Conservation (phyloP, 2,329 filamentous ascomycete species). For the Stachybotrys chartarum region DNA sequence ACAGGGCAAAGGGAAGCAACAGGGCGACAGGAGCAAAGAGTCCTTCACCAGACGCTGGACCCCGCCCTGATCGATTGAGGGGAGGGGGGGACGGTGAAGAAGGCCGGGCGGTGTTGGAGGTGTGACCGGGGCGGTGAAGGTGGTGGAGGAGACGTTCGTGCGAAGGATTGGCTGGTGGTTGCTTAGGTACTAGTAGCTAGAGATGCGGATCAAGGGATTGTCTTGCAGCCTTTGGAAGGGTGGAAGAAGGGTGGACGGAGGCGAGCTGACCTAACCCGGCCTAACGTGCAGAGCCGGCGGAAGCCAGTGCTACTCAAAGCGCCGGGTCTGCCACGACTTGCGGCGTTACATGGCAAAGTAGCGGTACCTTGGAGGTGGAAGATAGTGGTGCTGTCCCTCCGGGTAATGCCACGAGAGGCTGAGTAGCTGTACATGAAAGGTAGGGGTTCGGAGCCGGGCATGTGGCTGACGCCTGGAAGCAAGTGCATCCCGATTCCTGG, state of each 20-base stretch:
- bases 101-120: background rate
- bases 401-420: background rate
- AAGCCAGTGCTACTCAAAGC: too few species aligned
- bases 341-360: background rate
- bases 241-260: too few species aligned
- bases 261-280: too few species aligned
- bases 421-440: background rate
- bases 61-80: background rate
- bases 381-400: background rate
- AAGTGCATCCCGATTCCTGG: too few species aligned
- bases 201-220: too few species aligned
- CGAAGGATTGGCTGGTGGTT: background rate
- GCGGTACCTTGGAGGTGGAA: background rate
- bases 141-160: background rate
- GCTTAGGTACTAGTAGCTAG: too few species aligned
- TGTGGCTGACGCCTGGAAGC: background rate
- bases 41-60: background rate
- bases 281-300: too few species aligned
- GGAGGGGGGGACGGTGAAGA: background rate
- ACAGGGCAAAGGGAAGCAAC: background rate
- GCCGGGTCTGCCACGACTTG: too few species aligned
- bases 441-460: background rate
- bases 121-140: background rate
- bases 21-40: background rate
- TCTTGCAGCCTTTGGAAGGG: too few species aligned